phyloP scores from a whole-genome alignment of 1,139 yeast species.

The Suhomyces yuchorum region DNA sequence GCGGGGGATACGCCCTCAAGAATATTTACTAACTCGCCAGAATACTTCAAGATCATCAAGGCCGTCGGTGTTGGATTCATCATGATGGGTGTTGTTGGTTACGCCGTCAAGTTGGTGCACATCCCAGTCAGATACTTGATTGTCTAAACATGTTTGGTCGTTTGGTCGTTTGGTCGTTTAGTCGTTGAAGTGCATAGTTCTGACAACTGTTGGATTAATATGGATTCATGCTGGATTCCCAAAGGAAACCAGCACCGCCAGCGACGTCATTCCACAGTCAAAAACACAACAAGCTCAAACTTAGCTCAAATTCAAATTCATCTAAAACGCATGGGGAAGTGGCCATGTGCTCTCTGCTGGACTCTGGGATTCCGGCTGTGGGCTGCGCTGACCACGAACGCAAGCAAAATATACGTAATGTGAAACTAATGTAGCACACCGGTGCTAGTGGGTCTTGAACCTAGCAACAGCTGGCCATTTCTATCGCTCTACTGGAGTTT shows the following conservation, averaged over 20 bases:
- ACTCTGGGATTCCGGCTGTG: neutral
- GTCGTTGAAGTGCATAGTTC: neutral
- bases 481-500: too few relatives aligned
- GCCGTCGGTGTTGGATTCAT: constrained; percentile 97
- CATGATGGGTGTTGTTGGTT: constrained; percentile 98
- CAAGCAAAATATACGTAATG: neutral
- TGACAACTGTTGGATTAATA: neutral
- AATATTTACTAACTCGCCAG: constrained; percentile 44
- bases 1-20: neutral
- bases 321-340: neutral
- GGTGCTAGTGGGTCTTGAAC: neutral
- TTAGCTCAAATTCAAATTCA: neutral
- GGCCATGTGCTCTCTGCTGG: neutral
- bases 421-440: neutral
- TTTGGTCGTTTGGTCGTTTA: neutral
- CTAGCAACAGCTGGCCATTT: too few relatives aligned
- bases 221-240: neutral
- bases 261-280: too few relatives aligned
- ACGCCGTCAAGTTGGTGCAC: constrained; percentile 90
- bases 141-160: constrained; percentile 51
- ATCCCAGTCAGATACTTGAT: constrained; percentile 97
- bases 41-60: constrained; percentile 83
- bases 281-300: neutral
- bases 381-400: neutral
- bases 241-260: too few relatives aligned